Evolutionary conservation across 2,329 filamentous ascomycete genomes (phyloP), one percentile per base, ranked within the genome.

Genomic region (Penicillium rolfsii): DNA sequence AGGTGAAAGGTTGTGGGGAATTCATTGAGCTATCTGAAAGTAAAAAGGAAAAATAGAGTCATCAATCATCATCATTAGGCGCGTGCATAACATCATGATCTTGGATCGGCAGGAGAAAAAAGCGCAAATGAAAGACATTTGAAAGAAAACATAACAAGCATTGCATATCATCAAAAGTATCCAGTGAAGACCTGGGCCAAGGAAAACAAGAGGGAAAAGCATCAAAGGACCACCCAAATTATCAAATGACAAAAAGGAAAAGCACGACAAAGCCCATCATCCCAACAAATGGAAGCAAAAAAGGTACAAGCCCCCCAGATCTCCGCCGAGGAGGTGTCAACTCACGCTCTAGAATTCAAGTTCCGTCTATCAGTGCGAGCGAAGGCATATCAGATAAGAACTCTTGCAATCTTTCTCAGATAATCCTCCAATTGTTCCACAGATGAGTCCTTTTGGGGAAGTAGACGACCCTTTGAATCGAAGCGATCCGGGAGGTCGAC

Each of bases 401-500:
- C 65, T 36, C 62, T 61, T 36, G 62, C 67, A 30, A 77, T 69
- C 6, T 72, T 73, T 35, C 67, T 67, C 11, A 81, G 59, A 6
- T 80, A 66, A 16, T 74, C 66, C 33, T 79, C 74, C 5, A 80
- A 54, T 35, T 66, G 71, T 45, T 75, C 74, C 7, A 70, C 71
- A 12, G 79, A 64, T 11, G 72, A 67, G 61, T 78, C 72, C 41
- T 59, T 63, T 36, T 76, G 70, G 1, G 72, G 67, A 49, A 79
- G 72, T 41, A 70, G 74, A 41, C 72, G 71, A 7, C 79, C 79
- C 11, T 78, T 67, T 12, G 73, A 69, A 61, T 81, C 79, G 61
- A 81, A 81, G 6, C 79, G 74, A 33, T 76, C 71, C 5, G 79
- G 79, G 2, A 81, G 64, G 12, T 81, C 79, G 33, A 80, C 69